Conservation (phyloP, 1,284 basidiomycete genomes). For the Trichosporon asahii region DNA sequence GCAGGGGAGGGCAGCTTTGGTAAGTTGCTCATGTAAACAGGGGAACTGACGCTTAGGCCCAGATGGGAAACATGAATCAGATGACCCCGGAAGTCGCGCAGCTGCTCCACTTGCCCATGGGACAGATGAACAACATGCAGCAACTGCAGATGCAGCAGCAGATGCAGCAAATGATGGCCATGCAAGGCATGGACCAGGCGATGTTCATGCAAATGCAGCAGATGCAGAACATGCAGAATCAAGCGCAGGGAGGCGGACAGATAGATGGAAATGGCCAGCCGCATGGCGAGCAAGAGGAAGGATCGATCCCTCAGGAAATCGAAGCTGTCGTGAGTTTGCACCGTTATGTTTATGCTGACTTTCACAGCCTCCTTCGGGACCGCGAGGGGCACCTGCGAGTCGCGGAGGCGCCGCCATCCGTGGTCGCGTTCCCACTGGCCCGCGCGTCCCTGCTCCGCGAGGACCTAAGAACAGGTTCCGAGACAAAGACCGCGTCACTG, state of each 20-base stretch:
- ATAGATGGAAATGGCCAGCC: constrained; percentile 24
- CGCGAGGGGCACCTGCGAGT: constrained; percentile 24
- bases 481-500: constrained; percentile 47
- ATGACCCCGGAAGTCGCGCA: constrained; percentile 40
- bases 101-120: constrained; percentile 31
- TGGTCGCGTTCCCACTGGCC: constrained; percentile 2
- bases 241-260: constrained; percentile 20
- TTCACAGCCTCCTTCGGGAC: constrained; percentile 36
- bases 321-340: constrained; percentile 35
- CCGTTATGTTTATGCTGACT: background rate
- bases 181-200: constrained; percentile 48
- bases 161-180: constrained; percentile 43
- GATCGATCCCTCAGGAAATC: constrained; percentile 16
- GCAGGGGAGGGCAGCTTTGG: constrained; percentile 54
- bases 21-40: constrained; percentile 27
- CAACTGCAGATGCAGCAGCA: constrained; percentile 51
- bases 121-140: constrained; percentile 53
- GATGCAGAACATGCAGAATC: constrained; percentile 4
- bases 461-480: constrained; percentile 44
- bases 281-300: constrained; percentile 20
- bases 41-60: constrained; percentile 27
- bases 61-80: constrained; percentile 32
- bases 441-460: constrained; percentile 29
- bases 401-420: background rate
- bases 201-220: constrained; percentile 27